Evolutionary conservation across 495 filamentous ascomycete species (phyloP).

Genomic region (Hamigera avellanea): DNA sequence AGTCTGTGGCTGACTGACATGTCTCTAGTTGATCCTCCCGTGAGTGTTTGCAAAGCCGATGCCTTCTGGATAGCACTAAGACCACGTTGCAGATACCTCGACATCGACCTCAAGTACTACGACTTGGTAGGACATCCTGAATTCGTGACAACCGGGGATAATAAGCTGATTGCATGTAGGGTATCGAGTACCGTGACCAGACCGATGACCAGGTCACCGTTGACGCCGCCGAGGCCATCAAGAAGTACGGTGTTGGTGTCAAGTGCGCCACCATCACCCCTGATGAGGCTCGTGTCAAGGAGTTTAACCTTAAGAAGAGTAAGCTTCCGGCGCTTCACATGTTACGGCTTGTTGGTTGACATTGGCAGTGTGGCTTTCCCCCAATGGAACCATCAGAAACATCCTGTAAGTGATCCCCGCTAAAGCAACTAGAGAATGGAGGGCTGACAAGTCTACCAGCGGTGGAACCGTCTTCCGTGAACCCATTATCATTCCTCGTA

Average conservation of each 20-base stretch:
- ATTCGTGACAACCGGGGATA: constrained; percentile 1
- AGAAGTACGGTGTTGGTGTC: constrained; percentile 96
- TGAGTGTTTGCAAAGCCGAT: constrained; percentile 23
- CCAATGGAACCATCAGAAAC: constrained; percentile 97
- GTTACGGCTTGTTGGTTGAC: constrained; percentile 3
- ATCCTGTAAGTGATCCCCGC: constrained; percentile 53
- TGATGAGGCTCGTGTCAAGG: constrained; percentile 89
- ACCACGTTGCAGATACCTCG: constrained; percentile 52
- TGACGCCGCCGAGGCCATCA: constrained; percentile 92
- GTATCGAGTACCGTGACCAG: constrained; percentile 87
- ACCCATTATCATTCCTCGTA: constrained; percentile 87
- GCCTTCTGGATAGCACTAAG: constrained; percentile 9
- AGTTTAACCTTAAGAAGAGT: constrained; percentile 98
- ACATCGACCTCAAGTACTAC: constrained; percentile 98
- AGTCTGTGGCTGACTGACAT: constrained; percentile 11
- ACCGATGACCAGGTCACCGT: constrained; percentile 92
- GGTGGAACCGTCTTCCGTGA: constrained; percentile 97
- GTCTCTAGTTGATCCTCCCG: constrained; percentile 69
- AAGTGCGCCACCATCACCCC: constrained; percentile 99
- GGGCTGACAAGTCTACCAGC: constrained; percentile 16
- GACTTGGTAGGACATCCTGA: constrained; percentile 48
- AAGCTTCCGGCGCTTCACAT: constrained; percentile 15
- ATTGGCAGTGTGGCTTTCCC: constrained; percentile 81
- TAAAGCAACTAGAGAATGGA: neutral
- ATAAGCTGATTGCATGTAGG: constrained; percentile 26